Base-by-base conservation (phyloP, 768 basidiomycete species). In the Mycena capillaripes region DNA sequence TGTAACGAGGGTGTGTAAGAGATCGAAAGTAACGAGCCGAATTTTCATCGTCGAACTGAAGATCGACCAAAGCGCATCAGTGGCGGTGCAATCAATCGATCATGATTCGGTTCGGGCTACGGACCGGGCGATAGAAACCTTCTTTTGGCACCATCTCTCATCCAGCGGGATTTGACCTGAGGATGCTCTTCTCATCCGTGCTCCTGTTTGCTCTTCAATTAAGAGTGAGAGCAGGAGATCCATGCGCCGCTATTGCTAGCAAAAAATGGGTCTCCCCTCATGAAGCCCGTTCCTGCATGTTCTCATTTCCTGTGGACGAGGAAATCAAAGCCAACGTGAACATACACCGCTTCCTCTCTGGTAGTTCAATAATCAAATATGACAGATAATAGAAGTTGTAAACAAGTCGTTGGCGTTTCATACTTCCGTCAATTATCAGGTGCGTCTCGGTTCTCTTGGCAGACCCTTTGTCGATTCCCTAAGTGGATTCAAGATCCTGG, bases 21-120 rank as follows among this genome's bases (percentile, higher is more conserved):
- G 90, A 76, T 96, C 95, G 75, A 96, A 95, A n/a, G 92, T 90
- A 55, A 95, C 91, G 9, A 94, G 82, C 11, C 86, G 89, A 79
- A 93, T 89, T 55, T 34, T 46, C 66, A 60, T 59, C 14, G 6
- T 19, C 29, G 25, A 23, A 25, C 14, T 7, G 25, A 16, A 17
- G 30, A 19, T 32, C 19, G 27, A n/a, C n/a, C n/a, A 16, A 34
- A 14, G 38, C 38, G 50, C 6, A 57, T 29, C 11, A 34, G 58
- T 59, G 58, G 58, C 58, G 19, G 58, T 42, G 40, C 58, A 25
- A 16, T 40, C 8, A 19, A n/a, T 25, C 57, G 21, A 40, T 58
- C 23, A 58, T 58, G 42, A 44, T 21, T 12, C 40, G n/a, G n/a
- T n/a, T 9, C 42, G 19, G 7, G 6, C 3, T 21, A 6, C 42